A percentile compares a stretch with the other conserved stretches of the same genome.
phyloP scores from a whole-genome alignment of 2,329 filamentous ascomycete genomes.

The Chrysoporthe cubensis region DNA sequence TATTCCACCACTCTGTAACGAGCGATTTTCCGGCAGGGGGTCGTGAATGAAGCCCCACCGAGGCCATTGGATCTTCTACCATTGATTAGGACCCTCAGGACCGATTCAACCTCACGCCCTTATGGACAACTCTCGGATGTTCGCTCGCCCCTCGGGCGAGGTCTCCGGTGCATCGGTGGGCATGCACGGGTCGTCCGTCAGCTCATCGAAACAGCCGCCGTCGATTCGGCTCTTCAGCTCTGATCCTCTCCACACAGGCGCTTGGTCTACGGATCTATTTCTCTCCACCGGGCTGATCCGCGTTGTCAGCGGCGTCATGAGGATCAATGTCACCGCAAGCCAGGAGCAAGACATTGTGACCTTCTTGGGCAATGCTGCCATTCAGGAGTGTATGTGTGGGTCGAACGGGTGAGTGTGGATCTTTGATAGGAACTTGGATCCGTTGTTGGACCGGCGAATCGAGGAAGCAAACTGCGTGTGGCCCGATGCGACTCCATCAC shows the following conservation, averaged over 20 bases:
- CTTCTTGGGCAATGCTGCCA: conserved; percentile 9
- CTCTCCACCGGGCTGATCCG: conserved; percentile 7
- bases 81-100: too few relatives aligned
- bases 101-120: too few relatives aligned
- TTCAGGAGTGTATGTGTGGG: conserved; percentile 16
- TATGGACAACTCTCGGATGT: too few relatives aligned
- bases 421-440: conserved; percentile 9
- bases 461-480: neutral
- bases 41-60: too few relatives aligned
- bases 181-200: conserved; percentile 2
- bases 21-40: neutral
- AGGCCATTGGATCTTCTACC: too few relatives aligned
- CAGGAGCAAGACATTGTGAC: conserved; percentile 8
- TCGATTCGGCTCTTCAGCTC: conserved; percentile 16
- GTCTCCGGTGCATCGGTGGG: conserved; percentile 1
- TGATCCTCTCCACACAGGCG: conserved; percentile 4
- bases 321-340: neutral
- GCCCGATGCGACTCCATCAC: neutral
- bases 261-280: conserved; percentile 10
- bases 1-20: neutral
- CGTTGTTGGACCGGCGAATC: conserved; percentile 12
- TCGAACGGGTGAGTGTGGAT: conserved; percentile 16
- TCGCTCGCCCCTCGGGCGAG: too few relatives aligned
- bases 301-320: neutral
- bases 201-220: conserved; percentile 16